Percentiles rank a stretch among this genome's conserved stretches.
Conservation (phyloP, 176 grass and related monocot genomes). For the Carex cristatella region DNA sequence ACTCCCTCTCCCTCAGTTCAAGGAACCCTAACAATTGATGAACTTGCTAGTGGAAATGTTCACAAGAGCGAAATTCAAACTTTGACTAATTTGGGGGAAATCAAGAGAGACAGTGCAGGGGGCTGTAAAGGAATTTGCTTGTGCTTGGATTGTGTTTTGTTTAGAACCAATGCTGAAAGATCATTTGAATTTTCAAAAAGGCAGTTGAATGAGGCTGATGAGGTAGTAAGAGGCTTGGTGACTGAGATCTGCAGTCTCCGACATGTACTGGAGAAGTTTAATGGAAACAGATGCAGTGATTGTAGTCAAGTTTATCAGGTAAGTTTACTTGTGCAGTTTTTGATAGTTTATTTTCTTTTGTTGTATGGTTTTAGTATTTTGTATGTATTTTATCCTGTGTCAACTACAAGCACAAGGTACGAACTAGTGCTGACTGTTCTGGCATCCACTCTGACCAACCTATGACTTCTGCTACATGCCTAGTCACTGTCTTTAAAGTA, state of each 20-base stretch:
- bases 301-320: constrained; percentile 40
- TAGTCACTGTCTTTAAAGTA: not conserved
- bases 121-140: constrained; percentile 79
- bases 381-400: not conserved
- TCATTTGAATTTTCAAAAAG: constrained; percentile 86
- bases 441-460: not conserved
- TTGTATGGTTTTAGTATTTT: not conserved
- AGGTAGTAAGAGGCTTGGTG: constrained; percentile 54
- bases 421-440: not conserved
- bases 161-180: constrained; percentile 53
- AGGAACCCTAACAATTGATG: constrained; percentile 40
- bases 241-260: constrained; percentile 56
- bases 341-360: not conserved
- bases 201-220: constrained; percentile 83
- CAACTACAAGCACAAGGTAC: not conserved
- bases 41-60: constrained; percentile 31
- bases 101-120: constrained; percentile 44
- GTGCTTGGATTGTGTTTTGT: constrained; percentile 68
- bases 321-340: constrained; percentile 13
- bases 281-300: constrained; percentile 8
- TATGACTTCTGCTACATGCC: not conserved
- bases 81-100: constrained; percentile 57
- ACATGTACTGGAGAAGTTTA: constrained; percentile 44
- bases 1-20: constrained; percentile 10
- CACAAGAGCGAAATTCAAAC: constrained; percentile 4